Conservation (phyloP, 805 yeast species). For the Wickerhamiella qilinensis region DNA sequence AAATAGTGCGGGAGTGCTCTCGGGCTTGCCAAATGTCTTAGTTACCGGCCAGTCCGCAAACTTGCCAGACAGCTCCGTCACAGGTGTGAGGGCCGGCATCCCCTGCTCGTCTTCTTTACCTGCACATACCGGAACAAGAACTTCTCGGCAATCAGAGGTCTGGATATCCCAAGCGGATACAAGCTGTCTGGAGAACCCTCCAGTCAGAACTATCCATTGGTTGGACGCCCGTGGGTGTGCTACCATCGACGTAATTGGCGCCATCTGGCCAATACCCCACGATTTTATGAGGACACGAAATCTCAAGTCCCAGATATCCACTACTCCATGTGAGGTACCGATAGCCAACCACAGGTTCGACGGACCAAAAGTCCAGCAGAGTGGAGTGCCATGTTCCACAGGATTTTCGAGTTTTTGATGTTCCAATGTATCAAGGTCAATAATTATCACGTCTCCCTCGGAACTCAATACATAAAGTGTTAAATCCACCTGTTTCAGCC, state of each 20-base stretch:
- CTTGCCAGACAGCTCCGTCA: conserved; percentile 8
- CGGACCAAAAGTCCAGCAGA: conserved; percentile 40
- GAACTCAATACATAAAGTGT: conserved; percentile 11
- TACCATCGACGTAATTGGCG: conserved; percentile 34
- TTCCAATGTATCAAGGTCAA: conserved; percentile 46
- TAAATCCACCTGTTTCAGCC: conserved; percentile 25
- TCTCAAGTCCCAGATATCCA: conserved; percentile 71
- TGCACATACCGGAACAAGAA: conserved; percentile 14
- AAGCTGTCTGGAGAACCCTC: conserved; percentile 47
- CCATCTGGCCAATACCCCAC: conserved; percentile 39
- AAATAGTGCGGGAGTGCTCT: neutral
- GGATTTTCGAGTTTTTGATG: conserved; percentile 34
- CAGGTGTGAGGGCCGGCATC: conserved; percentile 14
- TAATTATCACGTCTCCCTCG: conserved; percentile 18
- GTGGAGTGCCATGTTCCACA: conserved; percentile 47
- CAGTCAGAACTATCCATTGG: conserved; percentile 39
- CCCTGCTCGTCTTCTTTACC: conserved; percentile 4
- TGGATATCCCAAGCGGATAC: conserved; percentile 66
- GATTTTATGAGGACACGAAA: conserved; percentile 43
- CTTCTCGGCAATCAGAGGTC: conserved; percentile 37
- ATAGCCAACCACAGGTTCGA: conserved; percentile 45
- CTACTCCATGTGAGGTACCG: conserved; percentile 60
- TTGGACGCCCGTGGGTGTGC: conserved; percentile 30
- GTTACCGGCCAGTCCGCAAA: conserved; percentile 14
- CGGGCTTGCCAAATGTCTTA: conserved; percentile 3